Evolutionary conservation across 2,329 filamentous ascomycete genomes (phyloP), one percentile per base, ranked within the genome.

Genomic region (Blastomyces percursus): DNA sequence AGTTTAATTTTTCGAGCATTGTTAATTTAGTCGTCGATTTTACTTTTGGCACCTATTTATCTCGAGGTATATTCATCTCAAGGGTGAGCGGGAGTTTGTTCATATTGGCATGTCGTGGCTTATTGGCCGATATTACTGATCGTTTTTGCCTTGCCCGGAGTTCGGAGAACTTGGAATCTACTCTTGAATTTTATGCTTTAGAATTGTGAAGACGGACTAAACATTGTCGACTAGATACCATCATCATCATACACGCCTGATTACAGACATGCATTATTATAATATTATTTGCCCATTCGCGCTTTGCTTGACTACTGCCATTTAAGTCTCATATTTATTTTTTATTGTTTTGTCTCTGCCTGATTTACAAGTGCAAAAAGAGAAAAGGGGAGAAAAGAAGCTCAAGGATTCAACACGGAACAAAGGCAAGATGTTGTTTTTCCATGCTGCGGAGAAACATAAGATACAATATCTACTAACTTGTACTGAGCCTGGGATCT

Each of bases 151-250:
- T 2, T 57, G 2, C 14, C n/a, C 24, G 56, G 56, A 58, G 56
- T 58, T 58, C 30, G 19, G 56, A 38, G 35, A 44, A 24, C n/a
- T 58, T 58, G 56, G 56, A 58, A 58, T 24, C 24, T 27, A 58
- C 27, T 8, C 24, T 24, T 40, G 54, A 14, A 30, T 55, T 32
- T 55, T 55, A 8, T 52, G 50, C 50, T 38, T 46, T 58, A 58
- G 56, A 58, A 44, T 58, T 44, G 35, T 40, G 55, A 3, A 19
- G 21, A n/a, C 8, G 19, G 55, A 42, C 27, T 42, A 19, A n/a
- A 58, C n/a, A 14, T 27, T 19, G 46, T n/a, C 46, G 24, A 9
- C 46, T 24, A 38, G 40, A 58, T 32, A 58, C 24, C 56, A 58
- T 38, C 56, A 58, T 38, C 56, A 58, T 38, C 40, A 58, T 55